These are phyloP conservation scores for Astragalus membranaceus DNA, from an alignment of 306 rosid genomes.

Conservation along the genomic window DNA sequence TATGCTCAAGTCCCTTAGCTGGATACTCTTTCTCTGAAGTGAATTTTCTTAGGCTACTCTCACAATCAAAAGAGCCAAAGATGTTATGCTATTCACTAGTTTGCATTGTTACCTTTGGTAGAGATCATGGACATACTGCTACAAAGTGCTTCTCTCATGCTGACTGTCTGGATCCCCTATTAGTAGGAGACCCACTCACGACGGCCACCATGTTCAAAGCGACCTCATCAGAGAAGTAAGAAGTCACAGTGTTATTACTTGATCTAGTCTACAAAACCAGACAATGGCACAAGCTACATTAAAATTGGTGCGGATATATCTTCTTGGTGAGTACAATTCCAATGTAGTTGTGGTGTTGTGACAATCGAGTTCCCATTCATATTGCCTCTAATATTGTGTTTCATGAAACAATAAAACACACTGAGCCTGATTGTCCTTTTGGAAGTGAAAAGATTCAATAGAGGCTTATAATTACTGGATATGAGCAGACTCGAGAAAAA, in stretches of 20 bases:
- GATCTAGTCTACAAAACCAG: background rate
- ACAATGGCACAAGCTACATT: background rate
- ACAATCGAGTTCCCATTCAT: background rate
- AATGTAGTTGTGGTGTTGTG: no score
- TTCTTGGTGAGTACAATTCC: background rate
- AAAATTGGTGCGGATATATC: background rate
- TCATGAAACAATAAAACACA: background rate
- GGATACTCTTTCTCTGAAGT: background rate
- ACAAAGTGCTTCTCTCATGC: background rate
- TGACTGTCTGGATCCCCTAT: background rate
- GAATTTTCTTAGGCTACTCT: background rate
- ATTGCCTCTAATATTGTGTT: background rate
- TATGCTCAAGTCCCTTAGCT: background rate
- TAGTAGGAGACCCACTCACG: background rate
- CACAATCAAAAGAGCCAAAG: background rate
- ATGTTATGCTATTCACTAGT: background rate
- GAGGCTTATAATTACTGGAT: background rate
- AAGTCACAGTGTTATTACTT: background rate
- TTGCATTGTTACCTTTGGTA: background rate
- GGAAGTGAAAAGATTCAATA: background rate
- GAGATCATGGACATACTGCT: background rate
- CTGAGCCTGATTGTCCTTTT: background rate
- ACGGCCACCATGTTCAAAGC: background rate
- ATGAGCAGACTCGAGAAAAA: background rate
- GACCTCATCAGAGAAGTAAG: background rate